Evolutionary conservation across 148 eudicot genomes (phyloP).

Genomic region (Rhododendron vialii): DNA sequence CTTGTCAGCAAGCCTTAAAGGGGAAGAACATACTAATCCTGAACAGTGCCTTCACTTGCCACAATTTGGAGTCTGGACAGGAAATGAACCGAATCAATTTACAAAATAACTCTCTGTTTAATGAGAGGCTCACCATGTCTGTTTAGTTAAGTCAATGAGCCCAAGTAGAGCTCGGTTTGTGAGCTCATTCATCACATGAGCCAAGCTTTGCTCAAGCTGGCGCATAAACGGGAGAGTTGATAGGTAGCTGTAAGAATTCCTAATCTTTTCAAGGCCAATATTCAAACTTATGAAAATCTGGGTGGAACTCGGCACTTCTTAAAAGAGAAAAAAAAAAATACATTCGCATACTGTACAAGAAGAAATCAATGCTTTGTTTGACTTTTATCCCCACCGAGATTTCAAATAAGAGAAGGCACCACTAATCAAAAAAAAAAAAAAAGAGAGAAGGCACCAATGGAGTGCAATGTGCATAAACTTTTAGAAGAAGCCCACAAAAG

Average conservation of each 20-base stretch:
- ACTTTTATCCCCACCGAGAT: neutral
- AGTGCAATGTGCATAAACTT: neutral
- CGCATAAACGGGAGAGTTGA: neutral
- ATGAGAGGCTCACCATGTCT: neutral
- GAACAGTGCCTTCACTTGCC: neutral
- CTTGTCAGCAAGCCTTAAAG: neutral
- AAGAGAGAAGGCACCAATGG: neutral
- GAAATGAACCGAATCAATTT: neutral
- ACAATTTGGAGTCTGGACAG: neutral
- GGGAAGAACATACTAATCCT: neutral
- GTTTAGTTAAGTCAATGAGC: neutral
- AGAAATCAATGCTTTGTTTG: neutral
- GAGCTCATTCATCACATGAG: neutral
- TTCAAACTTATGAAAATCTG: neutral
- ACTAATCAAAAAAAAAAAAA: too few species aligned
- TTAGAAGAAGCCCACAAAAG: neutral
- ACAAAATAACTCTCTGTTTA: neutral
- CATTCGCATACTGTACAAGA: neutral
- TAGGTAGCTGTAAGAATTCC: neutral
- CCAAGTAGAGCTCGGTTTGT: neutral
- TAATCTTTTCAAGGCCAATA: neutral
- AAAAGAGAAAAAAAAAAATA: neutral
- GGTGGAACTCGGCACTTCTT: neutral
- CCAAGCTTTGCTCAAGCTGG: neutral
- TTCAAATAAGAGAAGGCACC: neutral